Conservation (phyloP, 2,329 filamentous ascomycete species). For the Trichoderma koningii region DNA sequence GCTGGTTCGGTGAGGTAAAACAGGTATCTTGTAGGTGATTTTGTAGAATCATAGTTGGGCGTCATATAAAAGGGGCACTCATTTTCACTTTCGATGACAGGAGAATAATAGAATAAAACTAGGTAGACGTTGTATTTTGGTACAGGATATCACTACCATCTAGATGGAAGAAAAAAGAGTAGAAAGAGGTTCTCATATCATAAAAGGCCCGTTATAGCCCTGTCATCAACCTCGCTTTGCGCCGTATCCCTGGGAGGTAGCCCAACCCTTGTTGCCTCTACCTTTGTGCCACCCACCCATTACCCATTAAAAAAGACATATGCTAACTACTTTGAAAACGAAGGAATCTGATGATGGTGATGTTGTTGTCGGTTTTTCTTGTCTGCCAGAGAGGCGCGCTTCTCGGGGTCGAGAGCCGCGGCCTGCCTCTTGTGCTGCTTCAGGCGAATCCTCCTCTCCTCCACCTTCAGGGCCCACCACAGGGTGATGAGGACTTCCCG, state of each 20-base stretch:
- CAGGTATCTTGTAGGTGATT: too few species aligned
- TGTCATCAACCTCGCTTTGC: neutral
- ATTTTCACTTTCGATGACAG: too few species aligned
- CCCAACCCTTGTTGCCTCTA: neutral
- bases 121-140: too few species aligned
- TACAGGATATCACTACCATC: too few species aligned
- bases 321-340: conserved; percentile 33
- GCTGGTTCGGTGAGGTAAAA: too few species aligned
- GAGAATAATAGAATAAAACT: too few species aligned
- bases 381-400: conserved; percentile 33
- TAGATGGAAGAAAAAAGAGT: neutral
- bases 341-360: conserved; percentile 32
- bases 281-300: neutral
- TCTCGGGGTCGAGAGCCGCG: conserved; percentile 33
- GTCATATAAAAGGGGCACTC: too few species aligned
- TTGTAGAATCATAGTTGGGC: too few species aligned
- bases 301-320: neutral
- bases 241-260: neutral
- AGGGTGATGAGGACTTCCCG: conserved; percentile 52
- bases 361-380: conserved; percentile 4
- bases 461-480: conserved; percentile 49
- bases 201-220: neutral
- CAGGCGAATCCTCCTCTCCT: conserved; percentile 42
- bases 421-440: conserved; percentile 28
- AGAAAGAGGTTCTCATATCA: neutral